Evolutionary conservation across 2,329 filamentous ascomycete species (phyloP), one percentile per base, ranked within the genome.

Genomic region (Xylaria sp.): DNA sequence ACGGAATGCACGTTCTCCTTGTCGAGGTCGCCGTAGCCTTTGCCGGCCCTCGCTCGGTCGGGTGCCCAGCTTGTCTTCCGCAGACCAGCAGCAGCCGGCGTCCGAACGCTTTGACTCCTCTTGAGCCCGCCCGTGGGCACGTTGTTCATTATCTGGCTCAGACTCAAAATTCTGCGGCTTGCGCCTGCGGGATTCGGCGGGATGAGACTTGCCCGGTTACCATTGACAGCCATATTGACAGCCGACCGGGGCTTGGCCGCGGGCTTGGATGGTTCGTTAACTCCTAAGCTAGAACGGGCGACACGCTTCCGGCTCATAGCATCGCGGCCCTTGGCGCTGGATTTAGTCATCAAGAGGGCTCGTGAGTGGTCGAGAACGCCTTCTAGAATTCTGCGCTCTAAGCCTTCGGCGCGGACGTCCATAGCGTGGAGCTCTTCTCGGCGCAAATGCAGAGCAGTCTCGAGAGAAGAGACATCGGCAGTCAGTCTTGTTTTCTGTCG

Each of bases 341-440:
- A 82, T 81, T 93, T 91, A 72, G 89, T 84, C 83, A 96, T 92
- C 66, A 98, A 87, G n/a, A 97, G 85, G 30, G 95, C 90, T 7
- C 95, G 91, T 23, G 95, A 97, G 78, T 98, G 95, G 74, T 98
- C 94, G 82, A 99, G 97, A 70, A 98, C 93, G 30, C 95, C 94
- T 72, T 98, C 95, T 36, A 99, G 83, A 73, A 99, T 97, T 30
- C 96, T 90, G 60, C 94, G 92, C 81, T 99, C 96, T 28, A 99
- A 85, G 3, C 89, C 88, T 78, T 97, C 94, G 2, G 95, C 96
- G 70, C 95, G 92, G 12, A 87, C 84, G 78, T 98, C 95, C 92
- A 99, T 97, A 30, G 92, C 87, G 53, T 93, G 89, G 67, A 99
- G 88, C 81, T 98, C 96, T 73, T 98, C 95, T 52, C 93, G 91